phyloP scores from a whole-genome alignment of 805 yeast genomes.

The Wickerhamiella allomyrinae region DNA sequence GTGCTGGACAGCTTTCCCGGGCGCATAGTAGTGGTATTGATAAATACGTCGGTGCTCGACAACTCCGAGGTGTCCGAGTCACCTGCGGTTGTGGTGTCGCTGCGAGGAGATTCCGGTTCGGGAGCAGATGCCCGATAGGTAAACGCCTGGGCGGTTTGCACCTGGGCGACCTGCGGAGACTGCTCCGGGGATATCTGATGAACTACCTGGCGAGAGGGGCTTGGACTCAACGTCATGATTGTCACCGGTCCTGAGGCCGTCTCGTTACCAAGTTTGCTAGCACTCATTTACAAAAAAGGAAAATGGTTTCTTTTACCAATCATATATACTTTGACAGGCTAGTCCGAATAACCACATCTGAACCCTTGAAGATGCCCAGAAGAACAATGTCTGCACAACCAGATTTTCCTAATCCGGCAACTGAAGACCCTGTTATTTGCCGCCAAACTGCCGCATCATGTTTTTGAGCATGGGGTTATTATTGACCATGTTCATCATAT shows the following conservation, averaged over 20 bases:
- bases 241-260: too few relatives aligned
- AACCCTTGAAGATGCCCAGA: neutral
- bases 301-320: too few relatives aligned
- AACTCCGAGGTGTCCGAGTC: neutral
- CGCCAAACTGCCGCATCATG: constrained; percentile 28
- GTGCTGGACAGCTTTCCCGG: neutral
- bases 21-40: neutral
- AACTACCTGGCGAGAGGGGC: too few relatives aligned
- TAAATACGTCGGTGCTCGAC: neutral
- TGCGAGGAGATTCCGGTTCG: neutral
- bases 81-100: neutral
- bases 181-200: too few relatives aligned
- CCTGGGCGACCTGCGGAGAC: too few relatives aligned
- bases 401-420: neutral
- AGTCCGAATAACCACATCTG: neutral
- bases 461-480: constrained; percentile 36
- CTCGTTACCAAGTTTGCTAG: too few relatives aligned
- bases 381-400: neutral
- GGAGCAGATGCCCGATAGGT: too few relatives aligned
- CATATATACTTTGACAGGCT: neutral
- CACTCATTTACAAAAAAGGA: too few relatives aligned
- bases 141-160: too few relatives aligned
- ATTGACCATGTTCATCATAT: constrained; percentile 45
- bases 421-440: constrained; percentile 3
- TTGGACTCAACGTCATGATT: too few relatives aligned